Conservation (phyloP, 225 moss, liverwort and hornwort species). For the Marchantia polymorpha region DNA sequence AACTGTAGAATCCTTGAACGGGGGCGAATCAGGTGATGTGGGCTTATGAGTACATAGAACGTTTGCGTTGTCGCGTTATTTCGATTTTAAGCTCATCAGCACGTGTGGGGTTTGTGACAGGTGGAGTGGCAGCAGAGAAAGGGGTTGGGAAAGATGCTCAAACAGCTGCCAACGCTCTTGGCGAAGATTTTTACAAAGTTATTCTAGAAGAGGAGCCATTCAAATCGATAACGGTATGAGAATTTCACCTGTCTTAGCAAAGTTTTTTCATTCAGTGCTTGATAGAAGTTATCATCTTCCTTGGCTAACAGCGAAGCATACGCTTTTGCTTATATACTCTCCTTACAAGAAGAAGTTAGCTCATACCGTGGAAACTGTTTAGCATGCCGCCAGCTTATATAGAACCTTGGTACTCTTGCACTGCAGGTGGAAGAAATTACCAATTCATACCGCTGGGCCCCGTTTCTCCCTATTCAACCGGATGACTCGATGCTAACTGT, state of each 20-base stretch:
- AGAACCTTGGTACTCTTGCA: background rate
- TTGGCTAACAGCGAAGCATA: no score
- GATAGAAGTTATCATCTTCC: no score
- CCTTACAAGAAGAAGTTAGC: background rate
- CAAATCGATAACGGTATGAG: constrained; percentile 65
- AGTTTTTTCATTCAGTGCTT: no score
- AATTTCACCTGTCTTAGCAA: background rate
- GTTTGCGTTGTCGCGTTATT: no score
- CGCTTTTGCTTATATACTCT: background rate
- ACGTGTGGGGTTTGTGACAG: constrained; percentile 26
- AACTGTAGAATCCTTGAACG: no score
- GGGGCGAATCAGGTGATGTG: no score
- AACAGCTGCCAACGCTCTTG: constrained; percentile 47
- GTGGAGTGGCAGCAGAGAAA: constrained; percentile 60
- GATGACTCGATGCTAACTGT: constrained; percentile 85
- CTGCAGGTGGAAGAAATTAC: constrained; percentile 72
- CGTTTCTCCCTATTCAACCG: constrained; percentile 74
- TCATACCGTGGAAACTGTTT: background rate
- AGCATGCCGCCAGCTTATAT: background rate
- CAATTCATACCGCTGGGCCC: constrained; percentile 84
- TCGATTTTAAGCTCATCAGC: background rate
- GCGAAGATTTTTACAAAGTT: constrained; percentile 71
- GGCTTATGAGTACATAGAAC: no score
- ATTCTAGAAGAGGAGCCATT: constrained; percentile 81
- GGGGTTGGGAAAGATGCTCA: constrained; percentile 50